Evolutionary conservation across 768 basidiomycete species (phyloP).

Genomic region (Agaricus subrufescens): DNA sequence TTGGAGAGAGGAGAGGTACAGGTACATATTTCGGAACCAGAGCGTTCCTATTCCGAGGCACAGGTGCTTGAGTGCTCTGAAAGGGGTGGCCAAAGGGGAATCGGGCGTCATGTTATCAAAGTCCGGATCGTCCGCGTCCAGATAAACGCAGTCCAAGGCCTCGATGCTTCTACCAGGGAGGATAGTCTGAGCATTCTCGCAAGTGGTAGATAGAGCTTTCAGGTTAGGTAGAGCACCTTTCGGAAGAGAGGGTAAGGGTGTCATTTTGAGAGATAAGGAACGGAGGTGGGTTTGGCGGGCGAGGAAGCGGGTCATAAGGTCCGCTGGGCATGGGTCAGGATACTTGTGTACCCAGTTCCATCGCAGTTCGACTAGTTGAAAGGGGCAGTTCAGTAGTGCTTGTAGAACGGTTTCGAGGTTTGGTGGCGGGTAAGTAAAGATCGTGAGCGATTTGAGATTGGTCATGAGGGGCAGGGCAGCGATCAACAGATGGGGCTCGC

Average conservation of each 20-base stretch:
- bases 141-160: background rate
- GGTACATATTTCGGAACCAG: slow-evolving; percentile 2
- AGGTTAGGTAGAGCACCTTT: background rate
- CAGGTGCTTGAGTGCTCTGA: background rate
- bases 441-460: slow-evolving; percentile 5
- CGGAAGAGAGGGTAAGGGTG: background rate
- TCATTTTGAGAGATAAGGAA: slow-evolving; percentile 3
- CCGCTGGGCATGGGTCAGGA: background rate
- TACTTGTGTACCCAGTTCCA: background rate
- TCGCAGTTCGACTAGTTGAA: background rate
- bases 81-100: background rate
- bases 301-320: background rate
- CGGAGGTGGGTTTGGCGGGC: background rate
- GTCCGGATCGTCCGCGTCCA: slow-evolving; percentile 2
- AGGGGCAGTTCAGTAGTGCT: background rate
- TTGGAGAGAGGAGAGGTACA: background rate
- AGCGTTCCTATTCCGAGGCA: background rate
- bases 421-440: background rate
- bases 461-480: background rate
- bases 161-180: background rate
- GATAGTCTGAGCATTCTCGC: background rate
- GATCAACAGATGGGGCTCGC: background rate
- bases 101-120: background rate
- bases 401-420: background rate
- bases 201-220: background rate